These are phyloP conservation scores for Clavulina sp. DNA, from an alignment of 768 basidiomycete species.

Conservation along the genomic window DNA sequence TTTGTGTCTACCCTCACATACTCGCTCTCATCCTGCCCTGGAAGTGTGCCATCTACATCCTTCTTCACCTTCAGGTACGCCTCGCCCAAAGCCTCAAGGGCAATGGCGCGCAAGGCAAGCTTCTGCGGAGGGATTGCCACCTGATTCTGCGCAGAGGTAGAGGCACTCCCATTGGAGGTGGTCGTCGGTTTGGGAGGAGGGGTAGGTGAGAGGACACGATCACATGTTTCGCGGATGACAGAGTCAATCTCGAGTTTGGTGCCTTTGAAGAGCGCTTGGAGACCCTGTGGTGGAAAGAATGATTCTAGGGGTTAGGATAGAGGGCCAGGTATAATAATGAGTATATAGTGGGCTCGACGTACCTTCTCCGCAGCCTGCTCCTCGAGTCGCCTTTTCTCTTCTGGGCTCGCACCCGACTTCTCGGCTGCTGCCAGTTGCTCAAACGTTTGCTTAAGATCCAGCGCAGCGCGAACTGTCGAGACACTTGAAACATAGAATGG, in stretches of 20 bases:
- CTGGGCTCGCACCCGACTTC: conserved; percentile 59
- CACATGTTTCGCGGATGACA: conserved; percentile 75
- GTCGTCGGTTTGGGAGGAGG: conserved; percentile 4
- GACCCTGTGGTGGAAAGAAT: background rate
- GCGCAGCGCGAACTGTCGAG: conserved; percentile 68
- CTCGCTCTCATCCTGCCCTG: conserved; percentile 41
- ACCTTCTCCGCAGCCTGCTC: conserved; percentile 91
- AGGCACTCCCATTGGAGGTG: background rate
- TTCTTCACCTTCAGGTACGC: conserved; percentile 56
- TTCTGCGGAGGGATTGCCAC: conserved; percentile 24
- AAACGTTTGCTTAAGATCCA: conserved; percentile 78
- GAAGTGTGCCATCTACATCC: conserved; percentile 26
- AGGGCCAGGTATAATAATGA: conserved; percentile 14
- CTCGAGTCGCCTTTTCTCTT: conserved; percentile 67
- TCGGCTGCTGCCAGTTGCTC: conserved; percentile 87
- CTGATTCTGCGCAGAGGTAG: conserved; percentile 12
- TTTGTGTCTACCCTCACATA: conserved; percentile 65
- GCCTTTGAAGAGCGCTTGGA: conserved; percentile 30
- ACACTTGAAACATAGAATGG: conserved; percentile 29
- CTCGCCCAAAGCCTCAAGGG: conserved; percentile 70
- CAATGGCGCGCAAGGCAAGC: conserved; percentile 55
- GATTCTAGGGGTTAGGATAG: background rate
- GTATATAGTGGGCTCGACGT: conserved; percentile 80
- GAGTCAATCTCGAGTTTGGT: conserved; percentile 86
- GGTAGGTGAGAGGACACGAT: conserved; percentile 35